Conservation (phyloP, 2,329 filamentous ascomycete species). For the Cordyceps militaris region DNA sequence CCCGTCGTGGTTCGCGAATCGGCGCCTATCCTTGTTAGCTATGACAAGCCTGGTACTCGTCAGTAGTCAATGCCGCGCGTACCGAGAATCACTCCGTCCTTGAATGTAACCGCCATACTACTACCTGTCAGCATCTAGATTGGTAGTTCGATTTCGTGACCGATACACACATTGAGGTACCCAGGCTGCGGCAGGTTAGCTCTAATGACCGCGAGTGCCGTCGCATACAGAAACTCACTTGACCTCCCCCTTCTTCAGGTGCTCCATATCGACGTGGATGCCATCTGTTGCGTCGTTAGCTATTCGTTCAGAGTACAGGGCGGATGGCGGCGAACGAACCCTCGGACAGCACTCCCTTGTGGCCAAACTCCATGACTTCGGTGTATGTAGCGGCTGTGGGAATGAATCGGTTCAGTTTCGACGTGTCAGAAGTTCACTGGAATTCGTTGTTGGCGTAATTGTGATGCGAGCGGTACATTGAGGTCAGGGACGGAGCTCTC, state of each 20-base stretch:
- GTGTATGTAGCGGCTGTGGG: neutral
- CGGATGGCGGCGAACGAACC: conserved; percentile 36
- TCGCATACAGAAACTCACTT: conserved; percentile 58
- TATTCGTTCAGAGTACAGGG: conserved; percentile 14
- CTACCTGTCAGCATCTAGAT: conserved; percentile 21
- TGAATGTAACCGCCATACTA: conserved; percentile 99
- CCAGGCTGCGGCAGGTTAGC: conserved; percentile 57
- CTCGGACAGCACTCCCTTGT: conserved; percentile 55
- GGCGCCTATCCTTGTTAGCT: conserved; percentile 51
- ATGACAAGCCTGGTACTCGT: too few species aligned
- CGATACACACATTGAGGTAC: conserved; percentile 81
- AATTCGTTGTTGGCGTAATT: conserved; percentile 1
- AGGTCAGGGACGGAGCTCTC: conserved; percentile 11
- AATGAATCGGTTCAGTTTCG: neutral
- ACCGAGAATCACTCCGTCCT: conserved; percentile 92
- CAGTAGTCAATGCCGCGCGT: conserved; percentile 21
- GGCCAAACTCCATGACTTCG: conserved; percentile 54
- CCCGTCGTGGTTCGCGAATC: conserved; percentile 97
- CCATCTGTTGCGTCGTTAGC: conserved; percentile 60
- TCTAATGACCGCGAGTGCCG: conserved; percentile 9
- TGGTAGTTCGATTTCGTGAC: conserved; percentile 13
- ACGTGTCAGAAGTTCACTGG: neutral
- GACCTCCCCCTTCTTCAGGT: conserved; percentile 96
- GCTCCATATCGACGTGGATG: conserved; percentile 98
- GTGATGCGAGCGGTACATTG: conserved; percentile 2